Base-by-base conservation (phyloP, 345 rosid species). In the Pistacia integerrima region DNA sequence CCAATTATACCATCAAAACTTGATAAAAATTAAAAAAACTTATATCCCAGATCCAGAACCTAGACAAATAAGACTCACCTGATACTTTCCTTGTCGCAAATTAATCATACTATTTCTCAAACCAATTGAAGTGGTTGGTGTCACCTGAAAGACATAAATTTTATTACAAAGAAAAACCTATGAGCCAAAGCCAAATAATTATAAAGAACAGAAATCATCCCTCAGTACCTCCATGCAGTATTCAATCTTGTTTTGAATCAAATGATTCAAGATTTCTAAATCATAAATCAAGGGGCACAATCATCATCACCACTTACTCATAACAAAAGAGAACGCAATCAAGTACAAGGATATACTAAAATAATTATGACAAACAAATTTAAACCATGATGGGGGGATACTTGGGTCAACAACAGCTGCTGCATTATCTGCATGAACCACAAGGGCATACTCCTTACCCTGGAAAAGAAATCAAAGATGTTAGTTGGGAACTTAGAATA, bases 401-500 rank as follows among this genome's bases (percentile, higher is more conserved):
- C 93, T 86, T 52, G 90, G 88, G 76, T 90, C 91, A 64, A 85
- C 67, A 51, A 77, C 41, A 68, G 79, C 74, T 44, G 83, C 82
- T 16, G 64, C 77, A n/a, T 84, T 84, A 61, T 86, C 87, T 10
- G 90, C 73, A 80, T 81, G 61, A 46, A 82, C 78, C 72, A 85
- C 78, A 71, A 83, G 85, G 16, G 66, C 84, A 66, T 85, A 90
- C 84, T 90, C 90, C 87, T 83, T 86, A 70, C 90, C 93, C 93
- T 90, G 88, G 41, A 84, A 75, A 83, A 64, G 33, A 82, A 71
- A 57, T 30, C 8, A 25, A 65, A 74, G 30, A 72, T 6, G 18
- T 46, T 73, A 41, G 46, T 7, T 6, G 46, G 46, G 1, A n/a
- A 36, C 35, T 20, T n/a, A 46, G 0, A 55, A 22, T 63, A 72